These are phyloP conservation scores for Calonectria henricotiae DNA, from an alignment of 2,329 filamentous ascomycete genomes.

Conservation along the genomic window DNA sequence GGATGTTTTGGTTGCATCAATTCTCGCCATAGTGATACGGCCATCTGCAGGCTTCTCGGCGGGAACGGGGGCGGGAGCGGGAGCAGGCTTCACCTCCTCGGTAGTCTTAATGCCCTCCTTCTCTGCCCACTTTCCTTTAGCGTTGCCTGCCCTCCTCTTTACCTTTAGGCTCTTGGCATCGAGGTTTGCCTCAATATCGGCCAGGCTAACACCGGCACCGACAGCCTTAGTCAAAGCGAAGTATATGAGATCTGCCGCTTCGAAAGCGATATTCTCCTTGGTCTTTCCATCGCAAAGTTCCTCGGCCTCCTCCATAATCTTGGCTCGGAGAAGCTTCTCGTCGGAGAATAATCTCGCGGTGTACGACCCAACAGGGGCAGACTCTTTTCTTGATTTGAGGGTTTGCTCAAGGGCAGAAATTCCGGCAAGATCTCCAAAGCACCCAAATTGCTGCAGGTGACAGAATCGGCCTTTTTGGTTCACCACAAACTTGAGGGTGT, in stretches of 20 bases:
- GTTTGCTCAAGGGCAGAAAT: constrained; percentile 91
- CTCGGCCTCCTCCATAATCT: constrained; percentile 98
- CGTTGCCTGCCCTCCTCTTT: constrained; percentile 92
- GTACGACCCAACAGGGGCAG: constrained; percentile 91
- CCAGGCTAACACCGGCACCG: constrained; percentile 85
- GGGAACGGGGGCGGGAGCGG: constrained; percentile 52
- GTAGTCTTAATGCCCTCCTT: constrained; percentile 79
- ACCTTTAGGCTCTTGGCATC: constrained; percentile 97
- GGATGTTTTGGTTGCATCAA: constrained; percentile 78
- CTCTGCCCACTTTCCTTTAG: constrained; percentile 92
- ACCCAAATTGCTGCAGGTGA: constrained; percentile 91
- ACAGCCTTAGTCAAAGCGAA: constrained; percentile 95
- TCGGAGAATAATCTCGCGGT: constrained; percentile 95
- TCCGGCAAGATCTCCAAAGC: constrained; percentile 89
- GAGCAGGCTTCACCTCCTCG: constrained; percentile 50
- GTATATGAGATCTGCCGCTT: constrained; percentile 95
- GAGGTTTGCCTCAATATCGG: constrained; percentile 92
- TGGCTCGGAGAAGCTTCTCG: constrained; percentile 88
- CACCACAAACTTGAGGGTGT: constrained; percentile 92
- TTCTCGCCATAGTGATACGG: constrained; percentile 87
- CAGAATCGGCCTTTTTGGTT: constrained; percentile 95
- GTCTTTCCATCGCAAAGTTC: constrained; percentile 91
- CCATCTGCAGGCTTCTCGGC: constrained; percentile 60
- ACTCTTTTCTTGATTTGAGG: constrained; percentile 83
- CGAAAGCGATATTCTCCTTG: constrained; percentile 89